phyloP scores from a whole-genome alignment of 805 yeast species.

The Ogataea polymorpha region DNA sequence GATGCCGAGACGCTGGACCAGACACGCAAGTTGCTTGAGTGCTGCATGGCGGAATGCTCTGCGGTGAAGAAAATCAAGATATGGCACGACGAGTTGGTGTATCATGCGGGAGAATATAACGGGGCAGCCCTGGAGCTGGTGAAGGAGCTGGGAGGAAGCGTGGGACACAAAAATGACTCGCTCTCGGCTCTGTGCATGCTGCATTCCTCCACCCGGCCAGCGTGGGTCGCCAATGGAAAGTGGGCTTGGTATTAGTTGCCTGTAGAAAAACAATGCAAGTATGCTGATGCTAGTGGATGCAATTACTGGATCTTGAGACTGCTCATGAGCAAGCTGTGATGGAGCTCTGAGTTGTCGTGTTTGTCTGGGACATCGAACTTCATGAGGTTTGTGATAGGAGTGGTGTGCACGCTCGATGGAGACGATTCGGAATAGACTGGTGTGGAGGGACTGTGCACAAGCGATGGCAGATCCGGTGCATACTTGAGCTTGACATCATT shows the following conservation, averaged over 20 bases:
- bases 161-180: constrained; percentile 18
- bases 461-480: constrained; percentile 6
- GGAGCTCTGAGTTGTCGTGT: constrained; percentile 1
- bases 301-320: constrained; percentile 19
- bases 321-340: constrained; percentile 12
- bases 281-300: constrained; percentile 3
- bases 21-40: constrained; percentile 14
- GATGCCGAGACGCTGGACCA: constrained; percentile 13
- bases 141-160: constrained; percentile 15
- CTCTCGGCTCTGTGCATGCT: constrained; percentile 21
- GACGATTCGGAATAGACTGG: constrained; percentile 6
- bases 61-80: constrained; percentile 17
- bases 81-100: constrained; percentile 28
- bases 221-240: constrained; percentile 28
- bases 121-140: constrained; percentile 11
- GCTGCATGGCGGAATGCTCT: constrained; percentile 11
- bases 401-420: constrained; percentile 11
- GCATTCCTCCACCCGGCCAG: constrained; percentile 11
- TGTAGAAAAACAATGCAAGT: neutral
- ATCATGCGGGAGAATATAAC: constrained; percentile 8
- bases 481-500: neutral
- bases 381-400: constrained; percentile 10
- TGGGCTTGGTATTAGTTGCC: constrained; percentile 26
- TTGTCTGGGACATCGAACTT: constrained; percentile 15
- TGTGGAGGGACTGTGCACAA: constrained; percentile 11